Base-by-base conservation (phyloP, 768 basidiomycete genomes). In the Xerocomellus intermedius region DNA sequence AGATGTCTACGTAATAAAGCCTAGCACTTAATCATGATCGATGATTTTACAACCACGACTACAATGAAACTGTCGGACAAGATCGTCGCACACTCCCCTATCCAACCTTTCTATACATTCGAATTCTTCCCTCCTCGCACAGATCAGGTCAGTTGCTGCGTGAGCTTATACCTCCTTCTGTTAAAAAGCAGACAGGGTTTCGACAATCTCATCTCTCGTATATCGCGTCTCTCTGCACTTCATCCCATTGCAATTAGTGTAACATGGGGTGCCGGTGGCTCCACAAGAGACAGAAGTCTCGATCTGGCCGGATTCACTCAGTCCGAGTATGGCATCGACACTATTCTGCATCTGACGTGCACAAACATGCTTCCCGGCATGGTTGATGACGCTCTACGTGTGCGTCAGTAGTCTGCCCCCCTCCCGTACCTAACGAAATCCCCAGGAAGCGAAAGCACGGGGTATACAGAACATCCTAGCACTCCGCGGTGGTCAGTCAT, bases 101-200 rank as follows among this genome's bases (percentile, higher is more conserved):
- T 69, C 2, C 74, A 65, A n/a, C 91, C 93, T 0, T 96, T 91
- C 73, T 97, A 85, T 68, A 93, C 91, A 0, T 92, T 96, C 70
- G 96, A 98, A 70, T 97, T 97, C 80, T 98, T 98, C 67, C 96
- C 96, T 14, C 96, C 96, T 13, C 82, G 92, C 55, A 98, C 96
- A 45, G 89, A 92, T 71, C 87, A 91, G 80, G 91, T 89, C 19
- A 38, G 59, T 52, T 48, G 37, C 49, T 47, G 13, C 39, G n/a
- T 32, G 24, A 21, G 4, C 37, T 14, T 43, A 14, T 54, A 33
- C 22, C 3, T 33, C 55, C 42, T 51, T 19, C 12, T 56, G 44
- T 45, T 57, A 28, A 57, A 50, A 19, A 24, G 36, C 30, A 9
- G 39, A 17, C 71, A 95, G 85, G 96, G 96, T 47, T 91, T 97